Percentiles rank a stretch among this genome's conserved stretches.
phyloP scores from a whole-genome alignment of 2,329 filamentous ascomycete species.

The Aspergillus tamarii region DNA sequence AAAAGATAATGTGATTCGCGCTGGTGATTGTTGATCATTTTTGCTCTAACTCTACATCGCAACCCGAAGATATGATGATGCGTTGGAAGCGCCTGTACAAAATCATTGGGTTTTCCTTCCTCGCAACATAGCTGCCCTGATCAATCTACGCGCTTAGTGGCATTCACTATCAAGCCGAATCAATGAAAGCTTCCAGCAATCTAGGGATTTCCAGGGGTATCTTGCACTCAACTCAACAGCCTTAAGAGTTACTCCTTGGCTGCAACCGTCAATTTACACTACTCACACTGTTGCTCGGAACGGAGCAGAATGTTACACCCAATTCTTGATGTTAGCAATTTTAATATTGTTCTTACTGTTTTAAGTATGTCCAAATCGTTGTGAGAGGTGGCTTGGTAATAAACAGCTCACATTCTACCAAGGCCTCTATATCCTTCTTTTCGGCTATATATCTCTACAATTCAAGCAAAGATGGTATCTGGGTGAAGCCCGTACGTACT shows the following conservation, averaged over 20 bases:
- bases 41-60: background rate
- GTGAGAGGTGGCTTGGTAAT: background rate
- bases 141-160: background rate
- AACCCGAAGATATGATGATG: background rate
- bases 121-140: background rate
- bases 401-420: conserved; percentile 11
- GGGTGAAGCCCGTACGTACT: conserved; percentile 41
- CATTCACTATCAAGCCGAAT: background rate
- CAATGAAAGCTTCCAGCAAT: background rate
- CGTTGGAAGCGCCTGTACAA: background rate
- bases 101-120: background rate
- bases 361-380: conserved; percentile 28
- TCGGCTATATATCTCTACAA: conserved; percentile 40
- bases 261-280: background rate
- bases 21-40: background rate
- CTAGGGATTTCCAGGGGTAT: background rate
- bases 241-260: background rate
- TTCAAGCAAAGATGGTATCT: conserved; percentile 45
- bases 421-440: conserved; percentile 39
- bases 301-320: conserved; percentile 37
- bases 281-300: background rate
- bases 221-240: background rate
- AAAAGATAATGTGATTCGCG: background rate
- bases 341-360: conserved; percentile 40
- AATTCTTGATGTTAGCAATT: conserved; percentile 37